Evolutionary conservation across 495 filamentous ascomycete species (phyloP).

Genomic region (Ramalina peruviana): DNA sequence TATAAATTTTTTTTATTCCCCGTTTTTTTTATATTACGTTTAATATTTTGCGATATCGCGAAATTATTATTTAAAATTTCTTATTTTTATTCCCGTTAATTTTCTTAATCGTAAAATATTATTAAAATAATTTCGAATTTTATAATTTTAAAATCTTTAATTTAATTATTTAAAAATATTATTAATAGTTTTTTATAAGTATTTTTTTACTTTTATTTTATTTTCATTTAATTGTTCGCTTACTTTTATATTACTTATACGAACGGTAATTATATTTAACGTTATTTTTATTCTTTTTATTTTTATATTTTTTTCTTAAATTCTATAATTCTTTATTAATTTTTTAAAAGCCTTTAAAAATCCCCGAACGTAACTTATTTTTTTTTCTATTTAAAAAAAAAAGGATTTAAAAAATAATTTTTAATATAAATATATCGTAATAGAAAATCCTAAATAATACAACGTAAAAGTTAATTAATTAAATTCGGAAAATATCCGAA

Average conservation of each 20-base stretch:
- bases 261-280: not conserved
- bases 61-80: conserved; percentile 9
- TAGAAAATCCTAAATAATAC: not conserved
- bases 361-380: too few relatives aligned
- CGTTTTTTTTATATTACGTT: too few relatives aligned
- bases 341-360: too few relatives aligned
- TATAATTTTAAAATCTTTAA: not conserved
- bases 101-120: not conserved
- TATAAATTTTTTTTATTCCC: not conserved
- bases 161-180: too few relatives aligned
- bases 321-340: too few relatives aligned
- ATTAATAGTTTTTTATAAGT: not conserved
- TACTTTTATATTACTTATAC: not conserved
- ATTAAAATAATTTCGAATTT: not conserved
- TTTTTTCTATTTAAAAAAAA: too few relatives aligned
- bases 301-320: too few relatives aligned
- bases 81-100: not conserved
- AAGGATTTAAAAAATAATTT: not conserved
- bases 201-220: not conserved
- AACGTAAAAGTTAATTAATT: not conserved
- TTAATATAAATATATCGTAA: not conserved
- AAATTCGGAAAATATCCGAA: not conserved
- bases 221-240: not conserved
- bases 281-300: not conserved
- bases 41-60: not conserved